Percentiles rank a stretch among this genome's conserved stretches.
Conservation (phyloP, 2,329 filamentous ascomycete species). For the Diaporthe sp. region DNA sequence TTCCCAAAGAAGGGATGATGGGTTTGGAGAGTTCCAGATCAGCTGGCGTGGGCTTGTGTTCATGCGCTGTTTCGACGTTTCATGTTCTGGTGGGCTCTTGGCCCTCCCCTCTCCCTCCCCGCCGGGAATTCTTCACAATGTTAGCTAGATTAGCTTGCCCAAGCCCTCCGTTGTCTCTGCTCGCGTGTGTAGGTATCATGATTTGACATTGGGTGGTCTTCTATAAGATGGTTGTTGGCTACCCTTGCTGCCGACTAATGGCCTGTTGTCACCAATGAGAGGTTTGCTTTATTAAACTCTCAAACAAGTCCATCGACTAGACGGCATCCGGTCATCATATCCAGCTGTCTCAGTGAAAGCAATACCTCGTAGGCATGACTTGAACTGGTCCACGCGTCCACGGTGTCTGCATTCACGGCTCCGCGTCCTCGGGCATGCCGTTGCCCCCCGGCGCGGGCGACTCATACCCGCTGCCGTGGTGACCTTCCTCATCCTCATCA, state of each 20-base stretch:
- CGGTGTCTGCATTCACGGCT: not conserved
- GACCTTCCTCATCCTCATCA: slow-evolving; percentile 19
- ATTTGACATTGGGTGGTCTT: not conserved
- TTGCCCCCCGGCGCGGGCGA: slow-evolving; percentile 33
- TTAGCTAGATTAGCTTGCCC: not conserved
- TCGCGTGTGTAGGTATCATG: slow-evolving; percentile 1
- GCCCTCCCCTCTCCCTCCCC: not conserved
- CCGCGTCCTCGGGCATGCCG: slow-evolving; percentile 29
- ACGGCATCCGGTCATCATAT: too few species aligned
- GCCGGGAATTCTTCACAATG: not conserved
- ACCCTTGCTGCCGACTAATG: not conserved
- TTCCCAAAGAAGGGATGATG: slow-evolving; percentile 7
- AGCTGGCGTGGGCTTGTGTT: slow-evolving; percentile 7
- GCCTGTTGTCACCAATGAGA: not conserved
- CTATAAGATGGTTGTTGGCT: not conserved
- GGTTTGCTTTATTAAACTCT: too few species aligned
- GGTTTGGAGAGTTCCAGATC: slow-evolving; percentile 8
- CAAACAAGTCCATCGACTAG: not conserved
- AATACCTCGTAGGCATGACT: not conserved
- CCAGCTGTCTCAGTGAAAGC: not conserved
- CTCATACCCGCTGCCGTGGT: slow-evolving; percentile 26
- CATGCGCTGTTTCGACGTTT: slow-evolving; percentile 28
- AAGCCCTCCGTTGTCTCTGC: not conserved
- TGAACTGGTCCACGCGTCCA: not conserved
- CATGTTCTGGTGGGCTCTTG: slow-evolving; percentile 16